Conservation (phyloP, 1,284 basidiomycete species). For the Trichosporon faecale region DNA sequence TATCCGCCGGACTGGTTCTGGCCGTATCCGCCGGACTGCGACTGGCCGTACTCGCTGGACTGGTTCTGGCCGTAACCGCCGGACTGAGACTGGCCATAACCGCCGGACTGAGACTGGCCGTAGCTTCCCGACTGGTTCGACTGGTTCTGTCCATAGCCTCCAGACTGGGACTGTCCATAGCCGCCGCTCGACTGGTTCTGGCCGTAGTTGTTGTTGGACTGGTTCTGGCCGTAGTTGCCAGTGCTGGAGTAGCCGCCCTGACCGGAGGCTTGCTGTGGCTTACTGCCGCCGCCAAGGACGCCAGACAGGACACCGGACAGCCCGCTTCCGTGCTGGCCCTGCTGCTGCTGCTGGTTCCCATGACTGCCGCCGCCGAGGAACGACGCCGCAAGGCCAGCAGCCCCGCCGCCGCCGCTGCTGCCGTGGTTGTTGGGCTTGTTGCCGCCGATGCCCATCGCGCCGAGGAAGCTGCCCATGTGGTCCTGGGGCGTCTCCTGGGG, state of each 20-base stretch:
- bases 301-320: not conserved
- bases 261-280: not conserved
- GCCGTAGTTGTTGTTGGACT: not conserved
- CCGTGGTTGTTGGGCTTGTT: slow-evolving; percentile 8
- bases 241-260: not conserved
- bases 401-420: not conserved
- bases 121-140: not conserved
- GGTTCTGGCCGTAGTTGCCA: not conserved
- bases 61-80: not conserved
- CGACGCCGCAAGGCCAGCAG: not conserved
- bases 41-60: no score
- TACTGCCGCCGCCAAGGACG: not conserved
- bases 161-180: not conserved
- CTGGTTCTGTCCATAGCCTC: not conserved
- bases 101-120: not conserved
- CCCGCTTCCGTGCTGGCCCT: slow-evolving; percentile 6
- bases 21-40: not conserved
- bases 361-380: slow-evolving; percentile 12
- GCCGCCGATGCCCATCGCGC: slow-evolving; percentile 4
- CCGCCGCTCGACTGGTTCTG: not conserved
- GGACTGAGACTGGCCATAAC: not conserved
- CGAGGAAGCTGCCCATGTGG: slow-evolving; percentile 6
- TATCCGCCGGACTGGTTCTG: not conserved
- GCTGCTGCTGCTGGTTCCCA: slow-evolving; percentile 12
- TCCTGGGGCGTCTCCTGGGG: slow-evolving; percentile 10